Percentiles rank a stretch among this genome's conserved stretches.
phyloP scores from a whole-genome alignment of 202 grass and related monocot genomes.

The Hordeum pubiflorum region DNA sequence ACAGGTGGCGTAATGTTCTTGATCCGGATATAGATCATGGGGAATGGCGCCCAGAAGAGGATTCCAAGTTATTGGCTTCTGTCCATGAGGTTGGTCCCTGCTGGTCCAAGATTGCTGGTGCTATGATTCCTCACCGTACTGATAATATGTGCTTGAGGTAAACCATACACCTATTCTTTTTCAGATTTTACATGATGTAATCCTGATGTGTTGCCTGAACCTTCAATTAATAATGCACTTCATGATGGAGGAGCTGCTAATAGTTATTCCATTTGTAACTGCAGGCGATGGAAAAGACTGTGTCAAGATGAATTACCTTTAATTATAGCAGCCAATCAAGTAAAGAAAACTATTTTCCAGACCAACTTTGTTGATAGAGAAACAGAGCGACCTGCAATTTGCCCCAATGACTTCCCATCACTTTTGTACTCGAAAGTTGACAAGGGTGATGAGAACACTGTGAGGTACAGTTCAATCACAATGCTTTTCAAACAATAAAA shows the following conservation, averaged over 20 bases:
- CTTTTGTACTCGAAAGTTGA: slow-evolving; percentile 38
- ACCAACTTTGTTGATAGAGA: slow-evolving; percentile 87
- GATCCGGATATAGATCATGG: slow-evolving; percentile 63
- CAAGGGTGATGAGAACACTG: slow-evolving; percentile 22
- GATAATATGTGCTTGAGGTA: slow-evolving; percentile 91
- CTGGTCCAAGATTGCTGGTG: slow-evolving; percentile 68
- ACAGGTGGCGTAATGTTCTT: slow-evolving; percentile 86
- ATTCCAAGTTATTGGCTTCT: slow-evolving; percentile 60
- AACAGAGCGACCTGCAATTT: slow-evolving; percentile 70
- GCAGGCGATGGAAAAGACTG: slow-evolving; percentile 70
- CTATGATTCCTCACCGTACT: slow-evolving; percentile 61
- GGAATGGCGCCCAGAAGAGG: slow-evolving; percentile 74
- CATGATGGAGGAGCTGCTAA: not conserved
- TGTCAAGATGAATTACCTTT: slow-evolving; percentile 36
- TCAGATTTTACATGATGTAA: slow-evolving; percentile 21
- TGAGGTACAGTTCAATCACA: slow-evolving; percentile 30
- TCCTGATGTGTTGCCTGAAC: not conserved
- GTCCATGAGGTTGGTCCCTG: slow-evolving; percentile 48
- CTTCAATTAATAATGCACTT: not conserved
- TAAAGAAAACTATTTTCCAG: slow-evolving; percentile 70
- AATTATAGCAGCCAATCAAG: slow-evolving; percentile 39
- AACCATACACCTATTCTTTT: slow-evolving; percentile 2
- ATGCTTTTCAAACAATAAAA: not conserved
- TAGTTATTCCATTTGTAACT: slow-evolving; percentile 16
- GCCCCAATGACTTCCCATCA: slow-evolving; percentile 49